These are phyloP conservation scores for Castanea sativa DNA, from an alignment of 306 rosid species.

Conservation along the genomic window DNA sequence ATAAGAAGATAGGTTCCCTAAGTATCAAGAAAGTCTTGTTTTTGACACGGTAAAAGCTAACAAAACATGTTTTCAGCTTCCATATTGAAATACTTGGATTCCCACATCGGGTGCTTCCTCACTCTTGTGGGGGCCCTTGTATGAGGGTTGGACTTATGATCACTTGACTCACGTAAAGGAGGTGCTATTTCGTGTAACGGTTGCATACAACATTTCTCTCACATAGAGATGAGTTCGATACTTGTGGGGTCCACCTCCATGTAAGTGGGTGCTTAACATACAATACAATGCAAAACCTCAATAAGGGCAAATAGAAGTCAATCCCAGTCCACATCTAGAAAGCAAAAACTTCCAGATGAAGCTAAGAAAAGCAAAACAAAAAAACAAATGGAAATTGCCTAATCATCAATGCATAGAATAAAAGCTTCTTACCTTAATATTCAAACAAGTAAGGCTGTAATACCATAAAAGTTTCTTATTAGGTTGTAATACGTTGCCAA, in stretches of 20 bases:
- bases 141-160: neutral
- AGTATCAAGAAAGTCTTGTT: too few relatives aligned
- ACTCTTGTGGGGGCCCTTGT: neutral
- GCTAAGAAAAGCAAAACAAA: neutral
- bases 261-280: neutral
- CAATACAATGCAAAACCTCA: neutral
- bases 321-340: neutral
- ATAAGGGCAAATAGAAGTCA: neutral
- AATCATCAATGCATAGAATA: neutral
- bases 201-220: too few relatives aligned
- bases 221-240: too few relatives aligned
- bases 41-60: neutral
- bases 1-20: neutral
- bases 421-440: neutral
- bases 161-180: neutral
- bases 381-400: neutral
- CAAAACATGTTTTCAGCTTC: neutral
- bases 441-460: neutral
- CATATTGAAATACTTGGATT: neutral
- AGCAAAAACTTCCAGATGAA: neutral
- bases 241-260: too few relatives aligned
- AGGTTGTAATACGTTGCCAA: neutral
- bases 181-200: neutral
- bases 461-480: neutral
- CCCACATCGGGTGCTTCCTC: neutral